Evolutionary conservation across 2,329 filamentous ascomycete genomes (phyloP), one percentile per base, ranked within the genome.

Genomic region (Calonectria fujianensis): DNA sequence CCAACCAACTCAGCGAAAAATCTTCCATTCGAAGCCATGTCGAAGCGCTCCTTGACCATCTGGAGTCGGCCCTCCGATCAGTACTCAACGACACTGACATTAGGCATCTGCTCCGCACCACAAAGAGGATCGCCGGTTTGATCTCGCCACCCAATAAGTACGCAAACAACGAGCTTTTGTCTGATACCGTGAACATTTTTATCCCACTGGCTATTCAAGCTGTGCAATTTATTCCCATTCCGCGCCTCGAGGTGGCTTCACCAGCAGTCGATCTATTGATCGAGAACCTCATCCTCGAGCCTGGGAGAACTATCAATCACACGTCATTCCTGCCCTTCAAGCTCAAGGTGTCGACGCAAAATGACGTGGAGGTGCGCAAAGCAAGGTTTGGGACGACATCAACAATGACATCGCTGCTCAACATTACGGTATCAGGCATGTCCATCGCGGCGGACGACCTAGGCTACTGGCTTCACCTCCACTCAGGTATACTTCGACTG

Each of bases 221-320:
- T 3, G 89, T 98, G 39, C 96, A 98, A 83, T 96, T 95, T 84
- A 87, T 98, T 5, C 96, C 96, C 0, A 97, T 98, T 68, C 96
- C 96, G 0, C 93, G 96, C 6, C 85, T 98, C n/a, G 96, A 98
- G 84, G 88, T 98, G 7, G 94, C 95, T 0, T 94, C 93, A 4
- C 96, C 96, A 0, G 92, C 94, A 41, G 89, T 98, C 70, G 96
- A 98, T 80, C 90, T 98, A 7, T 87, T 98, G 1, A 87, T 98
- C 3, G 96, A 98, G 82, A 98, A 98, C 77, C 88, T 98, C 39
- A 94, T 98, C 74, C 89, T 98, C 39, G 95, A 98, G 82, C 96
- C 96, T 0, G 96, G 96, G 9, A 89, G 89, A 72, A 97, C 95
- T 0, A 89, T 98, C 80, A 96, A 98, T 83, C 88, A 93, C 75